A percentile compares a stretch with the other conserved stretches of the same genome.
Evolutionary conservation across 768 basidiomycete species (phyloP).

Genomic region (Xerocomellus dryophilus): DNA sequence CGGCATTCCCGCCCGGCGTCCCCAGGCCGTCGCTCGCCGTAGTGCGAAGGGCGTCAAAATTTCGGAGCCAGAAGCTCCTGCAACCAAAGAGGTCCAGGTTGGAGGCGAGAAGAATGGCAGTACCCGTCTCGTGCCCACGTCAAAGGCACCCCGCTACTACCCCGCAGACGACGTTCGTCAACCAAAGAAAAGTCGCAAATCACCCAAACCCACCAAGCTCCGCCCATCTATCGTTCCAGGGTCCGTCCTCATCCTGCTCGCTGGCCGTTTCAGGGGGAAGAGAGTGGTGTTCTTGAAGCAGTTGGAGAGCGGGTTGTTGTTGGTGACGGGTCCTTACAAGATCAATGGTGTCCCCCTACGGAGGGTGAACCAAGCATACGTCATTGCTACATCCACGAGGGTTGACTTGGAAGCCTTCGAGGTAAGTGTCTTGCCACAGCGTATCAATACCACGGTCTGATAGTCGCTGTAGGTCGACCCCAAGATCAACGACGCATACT

Average conservation of each 20-base stretch:
- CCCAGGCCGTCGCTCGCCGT: slow-evolving; percentile 76
- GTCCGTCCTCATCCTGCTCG: slow-evolving; percentile 92
- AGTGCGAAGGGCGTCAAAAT: slow-evolving; percentile 84
- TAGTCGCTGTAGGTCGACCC: slow-evolving; percentile 61
- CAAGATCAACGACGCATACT: slow-evolving; percentile 93
- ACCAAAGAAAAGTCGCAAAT: slow-evolving; percentile 92
- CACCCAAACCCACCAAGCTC: slow-evolving; percentile 70
- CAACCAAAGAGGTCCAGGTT: slow-evolving; percentile 74
- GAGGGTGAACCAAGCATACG: slow-evolving; percentile 98
- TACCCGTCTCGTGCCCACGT: slow-evolving; percentile 81
- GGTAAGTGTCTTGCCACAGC: slow-evolving; percentile 45
- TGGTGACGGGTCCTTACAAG: slow-evolving; percentile 98
- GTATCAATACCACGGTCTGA: background rate
- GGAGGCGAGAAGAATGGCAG: slow-evolving; percentile 90
- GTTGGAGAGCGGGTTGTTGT: slow-evolving; percentile 83
- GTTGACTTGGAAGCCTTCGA: slow-evolving; percentile 73
- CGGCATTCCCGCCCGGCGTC: slow-evolving; percentile 77
- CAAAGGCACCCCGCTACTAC: slow-evolving; percentile 88
- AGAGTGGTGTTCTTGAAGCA: slow-evolving; percentile 98
- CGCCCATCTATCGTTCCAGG: slow-evolving; percentile 91
- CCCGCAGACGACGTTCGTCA: slow-evolving; percentile 90
- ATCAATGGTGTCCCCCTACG: slow-evolving; percentile 97
- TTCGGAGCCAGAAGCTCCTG: slow-evolving; percentile 57
- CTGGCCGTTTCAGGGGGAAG: slow-evolving; percentile 97
- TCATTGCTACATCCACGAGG: slow-evolving; percentile 96